phyloP scores from a whole-genome alignment of 768 basidiomycete genomes.

The Leucosporidium yakuticum region DNA sequence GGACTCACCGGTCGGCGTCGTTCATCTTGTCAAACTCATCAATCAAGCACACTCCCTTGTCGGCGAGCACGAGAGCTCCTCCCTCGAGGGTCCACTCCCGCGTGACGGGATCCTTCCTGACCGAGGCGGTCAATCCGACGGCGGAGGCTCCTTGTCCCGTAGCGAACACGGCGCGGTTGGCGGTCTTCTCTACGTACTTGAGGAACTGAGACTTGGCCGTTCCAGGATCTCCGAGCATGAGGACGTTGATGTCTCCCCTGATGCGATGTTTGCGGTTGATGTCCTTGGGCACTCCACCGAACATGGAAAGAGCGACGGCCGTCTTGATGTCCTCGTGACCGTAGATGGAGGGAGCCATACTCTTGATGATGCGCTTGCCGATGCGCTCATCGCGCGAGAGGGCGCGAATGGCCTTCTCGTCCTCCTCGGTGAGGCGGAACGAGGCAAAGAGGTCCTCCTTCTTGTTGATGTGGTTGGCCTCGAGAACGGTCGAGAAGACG shows the following conservation, averaged over 20 bases:
- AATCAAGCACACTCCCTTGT: slow-evolving; percentile 94
- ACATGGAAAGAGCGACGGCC: slow-evolving; percentile 87
- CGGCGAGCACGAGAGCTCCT: slow-evolving; percentile 94
- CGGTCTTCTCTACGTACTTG: slow-evolving; percentile 98
- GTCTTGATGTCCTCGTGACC: slow-evolving; percentile 99
- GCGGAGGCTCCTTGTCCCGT: slow-evolving; percentile 98
- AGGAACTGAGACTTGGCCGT: slow-evolving; percentile 99
- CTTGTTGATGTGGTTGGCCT: slow-evolving; percentile 98
- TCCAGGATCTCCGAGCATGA: slow-evolving; percentile 67
- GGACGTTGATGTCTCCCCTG: slow-evolving; percentile 92
- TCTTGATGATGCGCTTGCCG: slow-evolving; percentile 94
- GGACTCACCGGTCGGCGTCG: slow-evolving; percentile 67
- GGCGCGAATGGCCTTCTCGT: slow-evolving; percentile 81
- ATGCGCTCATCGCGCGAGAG: slow-evolving; percentile 89
- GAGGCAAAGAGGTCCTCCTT: slow-evolving; percentile 99
- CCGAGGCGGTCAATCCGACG: slow-evolving; percentile 96
- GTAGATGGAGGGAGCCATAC: slow-evolving; percentile 97
- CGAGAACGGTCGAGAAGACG: slow-evolving; percentile 95
- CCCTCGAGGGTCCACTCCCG: slow-evolving; percentile 64
- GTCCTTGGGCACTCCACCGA: slow-evolving; percentile 89
- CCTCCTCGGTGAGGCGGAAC: slow-evolving; percentile 92
- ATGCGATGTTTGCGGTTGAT: slow-evolving; percentile 94
- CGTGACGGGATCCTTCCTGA: slow-evolving; percentile 96
- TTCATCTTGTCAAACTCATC: slow-evolving; percentile 99
- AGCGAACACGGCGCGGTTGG: slow-evolving; percentile 93